Conservation (phyloP, 176 grass and related monocot species). For the Aegilops umbellulata region DNA sequence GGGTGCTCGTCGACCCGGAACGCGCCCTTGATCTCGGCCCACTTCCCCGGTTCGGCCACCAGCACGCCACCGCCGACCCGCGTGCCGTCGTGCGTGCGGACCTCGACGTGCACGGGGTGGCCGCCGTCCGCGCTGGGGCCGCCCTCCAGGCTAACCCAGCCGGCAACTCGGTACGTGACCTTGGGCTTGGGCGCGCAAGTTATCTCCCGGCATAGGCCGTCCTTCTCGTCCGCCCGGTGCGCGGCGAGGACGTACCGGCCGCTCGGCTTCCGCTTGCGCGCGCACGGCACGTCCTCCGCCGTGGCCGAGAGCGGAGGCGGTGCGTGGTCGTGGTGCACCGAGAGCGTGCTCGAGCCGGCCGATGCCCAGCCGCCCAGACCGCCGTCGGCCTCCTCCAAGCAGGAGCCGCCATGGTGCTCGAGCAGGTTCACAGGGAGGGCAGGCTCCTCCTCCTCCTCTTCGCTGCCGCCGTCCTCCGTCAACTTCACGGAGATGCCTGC, state of each 20-base stretch:
- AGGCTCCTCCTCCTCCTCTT: constrained; percentile 32
- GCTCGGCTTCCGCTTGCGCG: constrained; percentile 13
- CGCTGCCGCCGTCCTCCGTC: not conserved
- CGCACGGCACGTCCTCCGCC: not conserved
- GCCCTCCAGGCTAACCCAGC: constrained; percentile 36
- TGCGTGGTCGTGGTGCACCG: constrained; percentile 3
- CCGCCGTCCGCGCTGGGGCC: not conserved
- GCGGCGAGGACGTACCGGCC: constrained; percentile 47
- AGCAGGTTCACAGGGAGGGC: constrained; percentile 31
- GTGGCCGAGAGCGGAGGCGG: constrained; percentile 1
- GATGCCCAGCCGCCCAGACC: constrained; percentile 48
- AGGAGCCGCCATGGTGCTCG: not conserved
- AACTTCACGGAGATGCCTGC: not conserved
- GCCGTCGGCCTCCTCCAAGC: constrained; percentile 11
- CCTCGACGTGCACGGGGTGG: constrained; percentile 32
- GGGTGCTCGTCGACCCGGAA: constrained; percentile 45
- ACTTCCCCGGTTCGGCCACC: constrained; percentile 21
- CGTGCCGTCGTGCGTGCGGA: constrained; percentile 13
- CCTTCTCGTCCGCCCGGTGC: constrained; percentile 36
- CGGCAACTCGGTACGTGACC: constrained; percentile 61
- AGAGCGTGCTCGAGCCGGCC: constrained; percentile 41
- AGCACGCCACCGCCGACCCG: constrained; percentile 42
- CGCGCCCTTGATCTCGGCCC: constrained; percentile 57
- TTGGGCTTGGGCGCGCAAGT: constrained; percentile 14
- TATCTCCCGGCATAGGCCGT: constrained; percentile 42